Evolutionary conservation across 1,284 basidiomycete genomes (phyloP).

Genomic region (Rugosomyces carneus): DNA sequence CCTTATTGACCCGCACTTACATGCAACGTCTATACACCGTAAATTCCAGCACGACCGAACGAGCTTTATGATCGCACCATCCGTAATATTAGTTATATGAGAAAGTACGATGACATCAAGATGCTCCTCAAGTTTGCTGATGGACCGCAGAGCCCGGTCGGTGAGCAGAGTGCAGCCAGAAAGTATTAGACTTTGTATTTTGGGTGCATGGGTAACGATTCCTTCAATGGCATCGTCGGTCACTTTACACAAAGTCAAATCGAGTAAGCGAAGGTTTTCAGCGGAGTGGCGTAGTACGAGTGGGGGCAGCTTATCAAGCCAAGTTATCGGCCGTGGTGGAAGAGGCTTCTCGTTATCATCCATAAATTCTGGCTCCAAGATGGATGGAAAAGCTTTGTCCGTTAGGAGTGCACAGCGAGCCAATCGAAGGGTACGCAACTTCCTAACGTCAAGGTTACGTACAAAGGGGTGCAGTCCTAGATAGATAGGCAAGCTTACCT

Average conservation of each 20-base stretch:
- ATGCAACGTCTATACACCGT: conserved; percentile 81
- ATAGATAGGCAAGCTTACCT: conserved; percentile 30
- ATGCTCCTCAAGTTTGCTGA: conserved; percentile 70
- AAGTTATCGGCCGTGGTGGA: conserved; percentile 47
- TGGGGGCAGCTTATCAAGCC: conserved; percentile 53
- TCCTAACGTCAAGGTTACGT: conserved; percentile 29
- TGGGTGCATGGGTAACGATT: conserved; percentile 74
- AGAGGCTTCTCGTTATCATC: conserved; percentile 40
- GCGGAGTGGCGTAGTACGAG: conserved; percentile 56
- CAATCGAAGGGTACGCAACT: conserved; percentile 73
- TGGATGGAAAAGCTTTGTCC: conserved; percentile 75
- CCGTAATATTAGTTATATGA: conserved; percentile 77
- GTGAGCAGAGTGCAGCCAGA: conserved; percentile 82
- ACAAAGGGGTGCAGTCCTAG: conserved; percentile 9
- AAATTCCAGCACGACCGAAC: conserved; percentile 71
- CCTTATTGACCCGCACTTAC: conserved; percentile 41
- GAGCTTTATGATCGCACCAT: conserved; percentile 68
- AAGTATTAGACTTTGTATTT: conserved; percentile 73
- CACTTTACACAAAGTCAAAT: conserved; percentile 72
- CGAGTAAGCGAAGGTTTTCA: conserved; percentile 69
- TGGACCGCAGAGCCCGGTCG: conserved; percentile 63
- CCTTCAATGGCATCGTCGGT: conserved; percentile 79
- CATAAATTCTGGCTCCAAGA: conserved; percentile 22
- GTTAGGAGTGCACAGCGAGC: conserved; percentile 67
- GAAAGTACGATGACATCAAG: conserved; percentile 81